Evolutionary conservation across 2,329 filamentous ascomycete genomes (phyloP).

Genomic region (Aspergillus bombycis): DNA sequence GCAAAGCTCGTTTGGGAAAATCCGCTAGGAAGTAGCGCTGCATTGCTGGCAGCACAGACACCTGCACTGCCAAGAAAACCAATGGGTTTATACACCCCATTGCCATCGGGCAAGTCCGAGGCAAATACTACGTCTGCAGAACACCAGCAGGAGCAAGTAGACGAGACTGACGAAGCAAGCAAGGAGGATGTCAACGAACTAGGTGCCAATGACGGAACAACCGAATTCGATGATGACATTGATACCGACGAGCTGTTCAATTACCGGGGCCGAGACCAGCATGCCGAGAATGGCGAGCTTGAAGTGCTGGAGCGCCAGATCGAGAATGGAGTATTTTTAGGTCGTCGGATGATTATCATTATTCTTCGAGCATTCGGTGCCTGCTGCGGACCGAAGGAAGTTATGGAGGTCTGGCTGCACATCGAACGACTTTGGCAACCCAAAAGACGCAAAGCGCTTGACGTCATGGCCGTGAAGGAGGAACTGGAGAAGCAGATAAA

Average conservation of each 20-base stretch:
- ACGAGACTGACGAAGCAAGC: slow-evolving; percentile 4
- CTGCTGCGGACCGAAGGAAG: slow-evolving; percentile 39
- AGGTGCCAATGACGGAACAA: slow-evolving; percentile 4
- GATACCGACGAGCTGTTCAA: slow-evolving; percentile 20
- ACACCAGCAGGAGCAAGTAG: slow-evolving; percentile 7
- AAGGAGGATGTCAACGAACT: slow-evolving; percentile 13
- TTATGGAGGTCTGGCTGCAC: slow-evolving; percentile 43
- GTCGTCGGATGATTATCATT: slow-evolving; percentile 43
- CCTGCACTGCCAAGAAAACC: slow-evolving; percentile 14
- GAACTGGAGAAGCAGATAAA: slow-evolving; percentile 42
- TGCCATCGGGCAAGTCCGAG: slow-evolving; percentile 22
- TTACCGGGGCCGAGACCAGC: slow-evolving; percentile 8
- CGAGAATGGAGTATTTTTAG: slow-evolving; percentile 46
- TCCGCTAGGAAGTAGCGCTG: slow-evolving; percentile 25
- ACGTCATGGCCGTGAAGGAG: slow-evolving; percentile 41
- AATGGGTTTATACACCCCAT: slow-evolving; percentile 28
- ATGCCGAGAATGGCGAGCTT: slow-evolving; percentile 12
- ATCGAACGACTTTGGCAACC: slow-evolving; percentile 46
- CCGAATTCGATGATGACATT: slow-evolving; percentile 13
- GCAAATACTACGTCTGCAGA: slow-evolving; percentile 8
- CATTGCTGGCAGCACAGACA: slow-evolving; percentile 9
- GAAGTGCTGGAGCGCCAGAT: slow-evolving; percentile 34
- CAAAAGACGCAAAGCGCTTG: slow-evolving; percentile 37
- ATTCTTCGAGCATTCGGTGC: slow-evolving; percentile 45
- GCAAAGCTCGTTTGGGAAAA: slow-evolving; percentile 34